These are phyloP conservation scores for Flaveria brownii DNA, from an alignment of 129 eudicot genomes.

Conservation along the genomic window DNA sequence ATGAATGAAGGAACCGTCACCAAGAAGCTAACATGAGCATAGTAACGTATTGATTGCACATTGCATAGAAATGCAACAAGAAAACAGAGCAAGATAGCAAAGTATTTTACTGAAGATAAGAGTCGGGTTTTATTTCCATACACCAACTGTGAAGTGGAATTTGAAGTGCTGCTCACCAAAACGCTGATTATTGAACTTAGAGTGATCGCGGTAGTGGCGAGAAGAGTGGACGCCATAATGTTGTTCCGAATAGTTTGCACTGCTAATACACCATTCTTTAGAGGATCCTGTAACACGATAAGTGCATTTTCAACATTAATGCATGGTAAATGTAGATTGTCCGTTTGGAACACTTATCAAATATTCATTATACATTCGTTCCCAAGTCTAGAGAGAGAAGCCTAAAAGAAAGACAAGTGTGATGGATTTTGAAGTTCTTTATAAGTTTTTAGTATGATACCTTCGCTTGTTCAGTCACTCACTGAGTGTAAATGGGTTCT, in stretches of 20 bases:
- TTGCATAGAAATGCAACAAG: slow-evolving; percentile 85
- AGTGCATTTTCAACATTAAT: too few species aligned
- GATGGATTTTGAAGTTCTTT: too few species aligned
- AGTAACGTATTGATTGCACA: slow-evolving; percentile 83
- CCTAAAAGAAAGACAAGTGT: too few species aligned
- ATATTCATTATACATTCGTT: too few species aligned
- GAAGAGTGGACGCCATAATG: slow-evolving; percentile 83
- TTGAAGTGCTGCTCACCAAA: slow-evolving; percentile 66
- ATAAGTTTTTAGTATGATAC: too few species aligned
- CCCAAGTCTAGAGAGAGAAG: too few species aligned
- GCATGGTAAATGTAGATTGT: too few species aligned
- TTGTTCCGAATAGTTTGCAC: slow-evolving; percentile 92
- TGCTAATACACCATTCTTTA: slow-evolving; percentile 69
- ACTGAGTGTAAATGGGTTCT: too few species aligned
- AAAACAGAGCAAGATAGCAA: slow-evolving; percentile 70
- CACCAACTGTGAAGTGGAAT: slow-evolving; percentile 37
- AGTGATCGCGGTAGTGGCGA: slow-evolving; percentile 80
- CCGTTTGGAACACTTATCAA: too few species aligned
- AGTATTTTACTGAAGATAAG: slow-evolving; percentile 58
- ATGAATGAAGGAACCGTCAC: slow-evolving; percentile 56
- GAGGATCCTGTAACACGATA: slow-evolving; percentile 55
- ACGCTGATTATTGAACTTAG: slow-evolving; percentile 78
- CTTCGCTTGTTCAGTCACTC: too few species aligned
- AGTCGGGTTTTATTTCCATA: slow-evolving; percentile 61
- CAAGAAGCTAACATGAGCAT: slow-evolving; percentile 82